phyloP scores from a whole-genome alignment of 2,329 filamentous ascomycete genomes.

The Lachnellula arida region DNA sequence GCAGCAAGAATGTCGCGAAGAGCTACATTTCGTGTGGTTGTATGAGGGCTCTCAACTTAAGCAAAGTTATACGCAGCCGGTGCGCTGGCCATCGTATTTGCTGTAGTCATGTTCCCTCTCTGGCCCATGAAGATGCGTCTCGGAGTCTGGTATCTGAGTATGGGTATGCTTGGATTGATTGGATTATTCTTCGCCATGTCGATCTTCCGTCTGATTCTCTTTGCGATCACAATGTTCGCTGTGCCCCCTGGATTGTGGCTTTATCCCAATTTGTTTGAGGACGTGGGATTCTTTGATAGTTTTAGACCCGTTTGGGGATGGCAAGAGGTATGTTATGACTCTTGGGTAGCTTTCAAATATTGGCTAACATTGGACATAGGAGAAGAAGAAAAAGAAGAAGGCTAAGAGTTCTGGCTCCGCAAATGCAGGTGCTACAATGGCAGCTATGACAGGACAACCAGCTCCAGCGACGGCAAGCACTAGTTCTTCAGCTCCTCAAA shows the following conservation, averaged over 20 bases:
- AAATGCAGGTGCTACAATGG: slow-evolving; percentile 26
- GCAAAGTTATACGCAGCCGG: slow-evolving; percentile 83
- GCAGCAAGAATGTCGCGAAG: slow-evolving; percentile 82
- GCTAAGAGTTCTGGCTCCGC: slow-evolving; percentile 29
- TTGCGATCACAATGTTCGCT: slow-evolving; percentile 85
- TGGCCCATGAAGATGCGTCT: slow-evolving; percentile 90
- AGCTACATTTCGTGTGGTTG: slow-evolving; percentile 94
- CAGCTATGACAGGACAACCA: slow-evolving; percentile 32
- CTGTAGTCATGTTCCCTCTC: slow-evolving; percentile 88
- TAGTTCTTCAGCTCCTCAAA: slow-evolving; percentile 35
- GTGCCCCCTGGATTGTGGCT: slow-evolving; percentile 90
- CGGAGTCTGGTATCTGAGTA: slow-evolving; percentile 95
- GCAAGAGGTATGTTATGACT: slow-evolving; percentile 69
- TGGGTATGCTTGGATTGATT: slow-evolving; percentile 84
- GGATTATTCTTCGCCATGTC: slow-evolving; percentile 97
- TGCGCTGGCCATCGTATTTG: slow-evolving; percentile 78
- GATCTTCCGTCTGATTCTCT: slow-evolving; percentile 92
- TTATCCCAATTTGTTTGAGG: slow-evolving; percentile 96
- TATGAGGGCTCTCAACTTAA: slow-evolving; percentile 93
- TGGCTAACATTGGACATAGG: slow-evolving; percentile 15
- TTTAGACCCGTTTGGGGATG: slow-evolving; percentile 96
- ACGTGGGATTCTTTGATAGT: slow-evolving; percentile 96
- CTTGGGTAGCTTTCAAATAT: not conserved
- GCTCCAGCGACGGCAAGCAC: slow-evolving; percentile 32
- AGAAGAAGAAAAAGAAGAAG: slow-evolving; percentile 36